Percentiles rank a stretch among this genome's conserved stretches.
Conservation (phyloP, 2,329 filamentous ascomycete genomes). For the Calonectria henricotiae region DNA sequence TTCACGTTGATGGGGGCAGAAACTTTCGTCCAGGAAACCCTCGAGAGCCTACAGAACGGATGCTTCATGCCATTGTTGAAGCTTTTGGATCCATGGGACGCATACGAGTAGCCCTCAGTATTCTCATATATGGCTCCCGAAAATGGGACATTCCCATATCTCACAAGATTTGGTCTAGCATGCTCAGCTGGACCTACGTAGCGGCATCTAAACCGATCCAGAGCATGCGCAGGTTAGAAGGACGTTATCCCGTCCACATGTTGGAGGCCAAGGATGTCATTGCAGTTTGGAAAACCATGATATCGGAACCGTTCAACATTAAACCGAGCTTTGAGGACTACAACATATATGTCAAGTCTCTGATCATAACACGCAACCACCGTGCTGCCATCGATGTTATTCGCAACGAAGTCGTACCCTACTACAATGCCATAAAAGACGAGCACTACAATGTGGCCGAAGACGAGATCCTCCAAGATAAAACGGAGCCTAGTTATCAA, state of each 20-base stretch:
- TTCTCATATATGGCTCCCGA: conserved; percentile 76
- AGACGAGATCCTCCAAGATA: conserved; percentile 56
- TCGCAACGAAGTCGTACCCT: conserved; percentile 61
- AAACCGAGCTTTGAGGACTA: conserved; percentile 73
- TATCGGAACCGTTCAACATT: conserved; percentile 70
- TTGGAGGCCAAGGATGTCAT: conserved; percentile 64
- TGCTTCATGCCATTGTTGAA: conserved; percentile 80
- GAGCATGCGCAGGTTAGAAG: conserved; percentile 58
- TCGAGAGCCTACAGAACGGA: conserved; percentile 70
- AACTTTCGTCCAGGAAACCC: conserved; percentile 66
- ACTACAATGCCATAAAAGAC: conserved; percentile 52
- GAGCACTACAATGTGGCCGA: conserved; percentile 52
- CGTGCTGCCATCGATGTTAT: conserved; percentile 59
- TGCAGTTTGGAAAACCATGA: conserved; percentile 75
- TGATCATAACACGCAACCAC: conserved; percentile 55
- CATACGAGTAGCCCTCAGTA: conserved; percentile 71
- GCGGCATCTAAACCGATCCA: conserved; percentile 61
- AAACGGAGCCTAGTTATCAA: conserved; percentile 41
- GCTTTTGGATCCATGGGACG: conserved; percentile 78
- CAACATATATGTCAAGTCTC: conserved; percentile 61
- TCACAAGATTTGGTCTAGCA: conserved; percentile 73
- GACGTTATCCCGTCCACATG: conserved; percentile 52
- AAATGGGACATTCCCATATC: conserved; percentile 74
- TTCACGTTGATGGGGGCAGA: conserved; percentile 56
- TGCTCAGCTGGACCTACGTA: conserved; percentile 79